Evolutionary conservation across 345 rosid species (phyloP).

Genomic region (Eucalyptus rudis): DNA sequence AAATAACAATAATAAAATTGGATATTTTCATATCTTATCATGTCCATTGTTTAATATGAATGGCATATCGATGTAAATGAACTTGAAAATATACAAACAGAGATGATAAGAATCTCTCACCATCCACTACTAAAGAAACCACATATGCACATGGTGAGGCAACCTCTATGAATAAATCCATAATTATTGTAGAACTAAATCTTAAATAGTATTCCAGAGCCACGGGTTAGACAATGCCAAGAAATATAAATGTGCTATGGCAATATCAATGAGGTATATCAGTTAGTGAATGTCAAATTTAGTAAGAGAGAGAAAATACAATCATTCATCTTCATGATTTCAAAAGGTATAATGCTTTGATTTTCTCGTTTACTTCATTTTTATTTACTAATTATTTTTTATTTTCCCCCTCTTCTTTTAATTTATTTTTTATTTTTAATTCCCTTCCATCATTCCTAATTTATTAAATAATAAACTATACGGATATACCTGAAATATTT

Average conservation of each 20-base stretch:
- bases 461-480: too few species aligned
- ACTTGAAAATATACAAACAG: not conserved
- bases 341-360: not conserved
- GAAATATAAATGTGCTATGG: not conserved
- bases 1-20: not conserved
- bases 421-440: too few species aligned
- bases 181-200: not conserved
- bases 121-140: not conserved
- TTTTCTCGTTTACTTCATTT: not conserved
- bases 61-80: not conserved
- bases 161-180: not conserved
- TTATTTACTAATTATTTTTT: not conserved
- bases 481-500: not conserved
- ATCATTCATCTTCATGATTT: too few species aligned
- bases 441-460: not conserved
- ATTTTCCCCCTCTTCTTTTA: not conserved
- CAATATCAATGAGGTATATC: not conserved
- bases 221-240: not conserved
- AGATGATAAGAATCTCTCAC: not conserved
- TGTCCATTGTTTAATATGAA: not conserved
- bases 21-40: not conserved
- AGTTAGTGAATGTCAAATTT: too few species aligned
- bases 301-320: not conserved
- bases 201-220: not conserved
- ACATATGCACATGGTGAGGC: not conserved